phyloP scores from a whole-genome alignment of 371 early-diverging fungal genomes.

The Mortierella sp. region DNA sequence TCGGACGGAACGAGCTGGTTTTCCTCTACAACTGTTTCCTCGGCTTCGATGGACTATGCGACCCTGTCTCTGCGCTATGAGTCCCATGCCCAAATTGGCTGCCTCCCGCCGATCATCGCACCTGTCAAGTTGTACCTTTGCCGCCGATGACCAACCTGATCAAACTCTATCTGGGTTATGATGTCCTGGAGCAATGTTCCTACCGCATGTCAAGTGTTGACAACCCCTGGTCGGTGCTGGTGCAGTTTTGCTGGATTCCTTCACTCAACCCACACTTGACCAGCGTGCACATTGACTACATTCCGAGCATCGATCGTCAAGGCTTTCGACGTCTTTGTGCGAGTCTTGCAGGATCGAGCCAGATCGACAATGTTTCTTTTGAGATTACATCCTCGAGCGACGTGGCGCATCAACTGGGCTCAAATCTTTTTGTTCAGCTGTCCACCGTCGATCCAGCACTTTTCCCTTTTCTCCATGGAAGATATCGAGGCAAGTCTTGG shows the following conservation, averaged over 20 bases:
- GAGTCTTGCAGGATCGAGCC: not conserved
- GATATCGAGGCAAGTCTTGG: too few species aligned
- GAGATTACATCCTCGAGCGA: not conserved
- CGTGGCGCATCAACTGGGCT: not conserved
- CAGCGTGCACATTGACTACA: not conserved
- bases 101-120: not conserved
- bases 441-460: not conserved
- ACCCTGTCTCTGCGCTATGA: not conserved
- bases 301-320: not conserved
- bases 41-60: not conserved
- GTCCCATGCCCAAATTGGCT: not conserved
- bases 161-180: not conserved
- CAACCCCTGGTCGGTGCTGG: not conserved
- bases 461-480: too few species aligned
- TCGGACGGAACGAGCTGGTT: not conserved
- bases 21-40: not conserved
- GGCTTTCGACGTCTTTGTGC: too few species aligned
- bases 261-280: not conserved
- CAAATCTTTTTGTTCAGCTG: not conserved
- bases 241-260: not conserved
- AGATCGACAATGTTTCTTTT: not conserved
- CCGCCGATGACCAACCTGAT: not conserved
- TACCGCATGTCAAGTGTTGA: not conserved
- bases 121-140: not conserved
- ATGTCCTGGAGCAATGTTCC: not conserved